phyloP scores from a whole-genome alignment of 2,329 filamentous ascomycete genomes.

The Parafenestella ontariensis region DNA sequence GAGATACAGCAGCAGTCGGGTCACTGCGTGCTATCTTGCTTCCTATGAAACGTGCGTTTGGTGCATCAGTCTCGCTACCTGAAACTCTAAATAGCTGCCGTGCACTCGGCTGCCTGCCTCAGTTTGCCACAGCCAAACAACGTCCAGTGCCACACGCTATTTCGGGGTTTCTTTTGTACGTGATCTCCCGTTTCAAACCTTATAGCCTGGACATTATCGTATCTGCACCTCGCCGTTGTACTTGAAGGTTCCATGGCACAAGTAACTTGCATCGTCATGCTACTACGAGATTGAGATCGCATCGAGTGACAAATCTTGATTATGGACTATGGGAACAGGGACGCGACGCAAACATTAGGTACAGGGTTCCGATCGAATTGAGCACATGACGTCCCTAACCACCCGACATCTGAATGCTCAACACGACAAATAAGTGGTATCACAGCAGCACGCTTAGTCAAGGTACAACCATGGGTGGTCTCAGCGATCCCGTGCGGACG shows the following conservation, averaged over 20 bases:
- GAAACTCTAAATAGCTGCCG: neutral
- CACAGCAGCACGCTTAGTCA: conserved; percentile 13
- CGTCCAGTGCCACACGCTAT: neutral
- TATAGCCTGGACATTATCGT: neutral
- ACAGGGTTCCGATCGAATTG: neutral
- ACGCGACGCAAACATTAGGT: neutral
- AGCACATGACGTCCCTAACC: conserved; percentile 3
- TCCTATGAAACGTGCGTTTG: neutral
- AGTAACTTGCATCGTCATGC: neutral
- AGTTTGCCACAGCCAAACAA: neutral
- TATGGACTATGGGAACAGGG: neutral
- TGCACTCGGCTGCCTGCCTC: neutral
- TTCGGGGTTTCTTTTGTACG: neutral
- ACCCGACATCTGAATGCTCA: conserved; percentile 5
- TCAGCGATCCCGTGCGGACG: conserved; percentile 6
- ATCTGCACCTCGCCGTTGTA: neutral
- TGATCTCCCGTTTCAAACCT: neutral
- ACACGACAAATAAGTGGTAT: neutral
- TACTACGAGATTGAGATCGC: neutral
- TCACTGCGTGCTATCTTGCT: neutral
- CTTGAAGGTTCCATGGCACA: neutral
- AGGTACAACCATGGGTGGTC: conserved; percentile 2
- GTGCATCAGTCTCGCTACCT: neutral
- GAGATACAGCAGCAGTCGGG: neutral
- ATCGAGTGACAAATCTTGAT: neutral